These are phyloP conservation scores for Fomes fomentarius DNA, from an alignment of 1,284 basidiomycete species.

Conservation along the genomic window DNA sequence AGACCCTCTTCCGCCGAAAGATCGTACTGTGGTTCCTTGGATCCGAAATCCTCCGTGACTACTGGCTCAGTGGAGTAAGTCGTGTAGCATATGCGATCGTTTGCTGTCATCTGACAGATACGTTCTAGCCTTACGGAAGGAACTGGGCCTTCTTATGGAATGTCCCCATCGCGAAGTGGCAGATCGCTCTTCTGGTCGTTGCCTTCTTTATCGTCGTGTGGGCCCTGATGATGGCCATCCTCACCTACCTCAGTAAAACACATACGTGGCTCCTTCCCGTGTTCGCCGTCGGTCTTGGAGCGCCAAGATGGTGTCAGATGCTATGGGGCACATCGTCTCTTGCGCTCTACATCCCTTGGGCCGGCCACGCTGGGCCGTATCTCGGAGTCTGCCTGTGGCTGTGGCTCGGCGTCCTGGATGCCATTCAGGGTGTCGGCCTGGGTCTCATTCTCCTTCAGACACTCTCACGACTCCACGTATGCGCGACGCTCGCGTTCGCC, in stretches of 20 bases:
- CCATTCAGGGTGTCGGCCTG: conserved; percentile 89
- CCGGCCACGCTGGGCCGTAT: conserved; percentile 81
- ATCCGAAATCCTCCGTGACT: conserved; percentile 87
- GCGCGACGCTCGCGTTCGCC: conserved; percentile 86
- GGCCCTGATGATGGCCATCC: conserved; percentile 71
- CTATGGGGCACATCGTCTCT: conserved; percentile 89
- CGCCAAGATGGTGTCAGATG: conserved; percentile 93
- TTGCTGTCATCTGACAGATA: background rate
- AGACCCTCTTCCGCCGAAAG: conserved; percentile 86
- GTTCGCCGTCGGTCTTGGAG: conserved; percentile 91
- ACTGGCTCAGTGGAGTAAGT: conserved; percentile 89
- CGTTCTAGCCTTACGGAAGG: conserved; percentile 80
- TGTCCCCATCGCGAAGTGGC: conserved; percentile 82
- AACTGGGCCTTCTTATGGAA: conserved; percentile 94
- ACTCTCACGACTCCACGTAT: conserved; percentile 89
- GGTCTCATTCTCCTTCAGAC: conserved; percentile 93
- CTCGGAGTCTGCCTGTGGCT: conserved; percentile 88
- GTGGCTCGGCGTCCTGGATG: conserved; percentile 92
- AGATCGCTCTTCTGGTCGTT: conserved; percentile 78
- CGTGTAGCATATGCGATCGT: background rate
- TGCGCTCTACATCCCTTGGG: conserved; percentile 91
- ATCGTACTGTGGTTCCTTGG: conserved; percentile 92
- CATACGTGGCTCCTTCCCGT: conserved; percentile 94
- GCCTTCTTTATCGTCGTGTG: conserved; percentile 88
- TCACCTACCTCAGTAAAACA: conserved; percentile 88